Evolutionary conservation across 148 eudicot genomes (phyloP), one percentile per base, ranked within the genome.

Genomic region (Cornus florida): DNA sequence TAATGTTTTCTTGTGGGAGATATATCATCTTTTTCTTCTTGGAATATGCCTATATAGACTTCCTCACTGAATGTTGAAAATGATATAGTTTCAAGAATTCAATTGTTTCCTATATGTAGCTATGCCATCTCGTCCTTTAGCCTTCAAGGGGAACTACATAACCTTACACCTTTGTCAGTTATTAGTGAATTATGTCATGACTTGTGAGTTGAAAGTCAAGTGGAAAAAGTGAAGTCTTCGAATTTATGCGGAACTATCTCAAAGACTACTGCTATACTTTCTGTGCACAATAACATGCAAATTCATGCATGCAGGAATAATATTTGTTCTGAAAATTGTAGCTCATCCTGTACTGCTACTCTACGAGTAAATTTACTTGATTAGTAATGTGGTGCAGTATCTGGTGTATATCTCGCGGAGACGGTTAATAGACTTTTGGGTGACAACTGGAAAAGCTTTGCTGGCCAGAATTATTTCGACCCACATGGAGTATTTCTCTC

Each of bases 381-480:
- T 12, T 17, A 31, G 12, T 67, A 2, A 71, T 33, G 11, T 88
- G 81, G 46, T 89, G 86, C 92, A 96, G 99, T 96, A 85, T 86
- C 84, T 41, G 98, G 98, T 81, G 95, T 92, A 3, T 92, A 88
- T 91, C 79, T 91, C 79, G 99, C 99, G 75, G 99, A 96, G 85
- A 90, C 84, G 74, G 88, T 96, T 28, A 96, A 96, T 67, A 82
- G 50, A 74, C 28, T 91, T 46, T 83, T 93, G 65, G 89, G 91
- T 73, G 72, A 75, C 66, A 87, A 90, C 84, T 96, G 99, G 99
- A 73, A 87, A 86, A 92, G 85, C 78, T 92, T 96, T 92, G 94
- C 99, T 0, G 81, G 92, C 78, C 97, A 96, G 85, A 94, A 96
- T 83, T 96, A 96, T 81, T 96, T 96, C 48, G 99, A 96, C 69